Evolutionary conservation across 306 rosid species (phyloP).

Genomic region (Pyrus bretschneideri): DNA sequence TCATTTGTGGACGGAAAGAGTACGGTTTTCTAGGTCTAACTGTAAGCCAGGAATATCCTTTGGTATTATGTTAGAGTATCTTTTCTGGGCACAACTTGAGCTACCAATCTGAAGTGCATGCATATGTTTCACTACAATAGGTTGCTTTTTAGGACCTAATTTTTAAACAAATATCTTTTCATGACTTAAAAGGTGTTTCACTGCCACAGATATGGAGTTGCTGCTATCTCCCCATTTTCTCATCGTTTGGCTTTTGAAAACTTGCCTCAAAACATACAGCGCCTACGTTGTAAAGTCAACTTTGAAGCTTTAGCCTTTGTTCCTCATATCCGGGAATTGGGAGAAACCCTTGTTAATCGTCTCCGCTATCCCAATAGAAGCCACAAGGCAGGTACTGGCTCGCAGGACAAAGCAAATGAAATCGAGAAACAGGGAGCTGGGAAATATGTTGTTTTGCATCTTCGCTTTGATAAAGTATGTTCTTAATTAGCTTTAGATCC

Average conservation of each 20-base stretch:
- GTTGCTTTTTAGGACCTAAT: neutral
- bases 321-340: constrained; percentile 66
- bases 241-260: constrained; percentile 81
- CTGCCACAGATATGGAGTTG: constrained; percentile 60
- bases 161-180: neutral
- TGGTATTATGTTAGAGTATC: neutral
- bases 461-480: constrained; percentile 89
- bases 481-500: constrained; percentile 1
- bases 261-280: constrained; percentile 76
- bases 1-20: too few relatives aligned
- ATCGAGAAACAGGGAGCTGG: constrained; percentile 33
- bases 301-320: constrained; percentile 80
- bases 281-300: constrained; percentile 83
- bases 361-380: constrained; percentile 43
- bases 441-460: constrained; percentile 85
- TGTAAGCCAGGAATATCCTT: neutral
- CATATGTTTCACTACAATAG: neutral
- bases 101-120: neutral
- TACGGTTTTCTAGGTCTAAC: neutral
- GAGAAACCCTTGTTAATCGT: constrained; percentile 71
- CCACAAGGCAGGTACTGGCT: constrained; percentile 28
- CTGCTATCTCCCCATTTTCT: constrained; percentile 92
- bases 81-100: neutral
- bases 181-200: neutral
- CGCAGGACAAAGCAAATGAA: constrained; percentile 31